Conservation (phyloP, 495 filamentous ascomycete genomes). For the Aspergillus saccharolyticus region DNA sequence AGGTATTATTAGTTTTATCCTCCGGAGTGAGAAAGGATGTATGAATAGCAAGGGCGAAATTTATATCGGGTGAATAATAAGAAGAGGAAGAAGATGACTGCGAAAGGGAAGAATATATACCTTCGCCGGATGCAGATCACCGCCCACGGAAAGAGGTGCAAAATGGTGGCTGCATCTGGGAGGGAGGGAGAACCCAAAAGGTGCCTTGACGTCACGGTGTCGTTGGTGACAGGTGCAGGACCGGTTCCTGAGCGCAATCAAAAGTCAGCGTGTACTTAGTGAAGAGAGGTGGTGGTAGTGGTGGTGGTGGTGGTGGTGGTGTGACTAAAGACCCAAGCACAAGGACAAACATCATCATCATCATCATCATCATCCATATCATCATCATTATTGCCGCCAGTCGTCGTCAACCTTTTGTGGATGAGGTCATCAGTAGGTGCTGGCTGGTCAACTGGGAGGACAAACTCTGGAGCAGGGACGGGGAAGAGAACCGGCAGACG, state of each 20-base stretch:
- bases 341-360: not conserved
- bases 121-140: not conserved
- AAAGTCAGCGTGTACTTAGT: too few relatives aligned
- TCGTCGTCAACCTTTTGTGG: not conserved
- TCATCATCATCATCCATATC: not conserved
- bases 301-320: not conserved
- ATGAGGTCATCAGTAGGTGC: not conserved
- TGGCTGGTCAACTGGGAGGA: not conserved
- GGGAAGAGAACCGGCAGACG: not conserved
- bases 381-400: not conserved
- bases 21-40: not conserved
- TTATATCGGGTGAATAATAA: not conserved
- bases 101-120: not conserved
- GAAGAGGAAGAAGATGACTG: not conserved
- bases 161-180: not conserved
- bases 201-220: conserved; percentile 24
- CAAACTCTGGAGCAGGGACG: not conserved
- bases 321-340: too few relatives aligned
- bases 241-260: not conserved
- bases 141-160: not conserved
- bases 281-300: not conserved
- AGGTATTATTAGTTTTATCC: not conserved
- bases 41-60: not conserved
- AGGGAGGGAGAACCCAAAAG: not conserved
- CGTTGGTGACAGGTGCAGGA: conserved; percentile 7